Conservation (phyloP, 352 stramenopile species). For the Pythium pectinolyticum region DNA sequence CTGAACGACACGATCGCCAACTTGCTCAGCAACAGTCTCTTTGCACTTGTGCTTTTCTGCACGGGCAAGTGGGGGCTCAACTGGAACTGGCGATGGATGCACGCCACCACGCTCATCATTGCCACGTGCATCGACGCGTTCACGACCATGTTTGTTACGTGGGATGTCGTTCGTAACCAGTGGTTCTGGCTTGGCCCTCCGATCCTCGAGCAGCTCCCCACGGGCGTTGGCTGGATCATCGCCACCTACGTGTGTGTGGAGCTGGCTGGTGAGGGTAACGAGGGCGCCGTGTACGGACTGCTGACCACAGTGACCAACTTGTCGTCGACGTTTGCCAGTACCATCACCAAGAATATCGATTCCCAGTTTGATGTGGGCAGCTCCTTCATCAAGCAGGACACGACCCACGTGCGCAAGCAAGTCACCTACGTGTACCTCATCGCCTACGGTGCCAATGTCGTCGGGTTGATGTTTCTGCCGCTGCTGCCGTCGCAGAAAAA, state of each 20-base stretch:
- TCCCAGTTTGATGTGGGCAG: slow-evolving; percentile 25
- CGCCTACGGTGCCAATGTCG: slow-evolving; percentile 19
- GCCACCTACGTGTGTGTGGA: slow-evolving; percentile 23
- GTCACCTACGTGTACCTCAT: slow-evolving; percentile 27
- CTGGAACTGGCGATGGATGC: slow-evolving; percentile 24
- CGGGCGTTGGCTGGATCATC: slow-evolving; percentile 22
- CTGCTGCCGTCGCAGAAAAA: slow-evolving; percentile 30
- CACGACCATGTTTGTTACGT: slow-evolving; percentile 15
- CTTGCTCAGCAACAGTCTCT: slow-evolving; percentile 13
- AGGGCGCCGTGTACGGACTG: slow-evolving; percentile 28
- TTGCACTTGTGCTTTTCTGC: slow-evolving; percentile 10
- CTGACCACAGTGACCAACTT: slow-evolving; percentile 22
- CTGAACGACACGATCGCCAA: slow-evolving; percentile 20
- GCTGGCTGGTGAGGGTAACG: slow-evolving; percentile 29
- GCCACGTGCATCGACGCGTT: slow-evolving; percentile 13
- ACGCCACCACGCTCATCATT: slow-evolving; percentile 2
- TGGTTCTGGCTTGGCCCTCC: slow-evolving; percentile 28
- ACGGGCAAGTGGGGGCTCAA: slow-evolving; percentile 22
- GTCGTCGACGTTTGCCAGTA: slow-evolving; percentile 16
- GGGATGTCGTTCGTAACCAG: slow-evolving; percentile 23
- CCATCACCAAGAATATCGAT: slow-evolving; percentile 27
- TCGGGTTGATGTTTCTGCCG: slow-evolving; percentile 23
- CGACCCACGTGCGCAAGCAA: slow-evolving; percentile 19
- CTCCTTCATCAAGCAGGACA: slow-evolving; percentile 25
- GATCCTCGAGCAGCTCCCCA: slow-evolving; percentile 18